phyloP scores from a whole-genome alignment of 176 grass and related monocot genomes.

The Oryza glaberrima region DNA sequence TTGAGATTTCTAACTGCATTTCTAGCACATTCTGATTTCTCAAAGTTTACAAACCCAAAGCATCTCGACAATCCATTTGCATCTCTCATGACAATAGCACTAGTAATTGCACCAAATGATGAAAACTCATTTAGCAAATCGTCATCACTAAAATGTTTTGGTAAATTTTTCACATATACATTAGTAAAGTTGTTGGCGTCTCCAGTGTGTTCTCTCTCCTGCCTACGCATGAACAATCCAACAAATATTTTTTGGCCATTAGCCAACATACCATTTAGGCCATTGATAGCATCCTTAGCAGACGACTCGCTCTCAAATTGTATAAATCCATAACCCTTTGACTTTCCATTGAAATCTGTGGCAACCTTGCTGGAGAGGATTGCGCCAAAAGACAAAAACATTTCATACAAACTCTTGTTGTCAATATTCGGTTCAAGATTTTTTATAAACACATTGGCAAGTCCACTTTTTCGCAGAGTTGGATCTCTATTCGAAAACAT shows the following conservation, averaged over 20 bases:
- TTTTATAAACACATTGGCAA: conserved; percentile 57
- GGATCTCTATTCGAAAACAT: conserved; percentile 62
- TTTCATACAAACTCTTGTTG: conserved; percentile 37
- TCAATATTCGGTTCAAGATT: conserved; percentile 54
- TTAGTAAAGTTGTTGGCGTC: conserved; percentile 42
- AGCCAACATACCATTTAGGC: conserved; percentile 50
- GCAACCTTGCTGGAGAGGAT: conserved; percentile 64
- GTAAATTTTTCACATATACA: conserved; percentile 61
- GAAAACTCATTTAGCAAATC: conserved; percentile 44
- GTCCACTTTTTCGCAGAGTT: conserved; percentile 36
- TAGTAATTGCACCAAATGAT: conserved; percentile 51
- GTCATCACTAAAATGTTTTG: conserved; percentile 29
- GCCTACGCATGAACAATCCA: conserved; percentile 30
- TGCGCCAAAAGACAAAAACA: conserved; percentile 41
- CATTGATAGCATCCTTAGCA: conserved; percentile 44
- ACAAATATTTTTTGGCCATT: conserved; percentile 53
- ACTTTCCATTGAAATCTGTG: conserved; percentile 36
- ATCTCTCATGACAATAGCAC: conserved; percentile 52
- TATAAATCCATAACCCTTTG: conserved; percentile 57
- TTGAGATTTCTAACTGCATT: conserved; percentile 41
- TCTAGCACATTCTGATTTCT: conserved; percentile 36
- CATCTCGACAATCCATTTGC: conserved; percentile 38
- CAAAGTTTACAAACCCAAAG: conserved; percentile 66
- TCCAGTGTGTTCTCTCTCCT: conserved; percentile 20
- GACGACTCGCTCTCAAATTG: conserved; percentile 46